Evolutionary conservation across 1,139 yeast species (phyloP), one percentile per base, ranked within the genome.

Genomic region (Candida sp.): DNA sequence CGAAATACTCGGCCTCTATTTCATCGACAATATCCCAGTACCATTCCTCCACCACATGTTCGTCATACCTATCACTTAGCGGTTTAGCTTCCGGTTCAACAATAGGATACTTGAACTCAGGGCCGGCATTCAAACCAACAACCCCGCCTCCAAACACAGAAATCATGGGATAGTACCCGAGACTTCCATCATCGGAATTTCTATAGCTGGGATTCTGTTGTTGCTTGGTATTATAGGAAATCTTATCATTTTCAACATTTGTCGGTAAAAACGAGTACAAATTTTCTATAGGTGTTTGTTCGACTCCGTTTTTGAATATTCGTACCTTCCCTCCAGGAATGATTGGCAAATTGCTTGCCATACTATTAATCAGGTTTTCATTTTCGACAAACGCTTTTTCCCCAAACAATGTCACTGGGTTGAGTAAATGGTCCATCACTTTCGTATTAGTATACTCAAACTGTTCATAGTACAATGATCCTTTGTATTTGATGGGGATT

Each of bases 141-240:
- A 78, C 69, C 0, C 98, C 99, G 8, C 87, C 87, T 50, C 81
- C 81, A 58, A 82, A 93, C 32, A 87, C 87, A 44, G 96, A 87
- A 30, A 89, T 72, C 67, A 91, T 88, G 1, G 99, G 99, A 63
- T 82, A 93, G 60, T 95, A 93, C 0, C 98, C 99, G 43, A 90
- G 65, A 39, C 81, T 71, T 1, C 96, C 96, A 58, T 93, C 97
- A 59, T 93, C 91, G 49, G 64, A 76, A 63, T 64, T 70, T 49
- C 69, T 67, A 54, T 74, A 79, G 33, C 66, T 67, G n/a, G 75
- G 65, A 40, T 79, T 70, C 51, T 66, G 79, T 60, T 68, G 73
- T 50, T 76, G 82, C 30, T 62, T 69, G 33, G 73, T 69, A 50
- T 73, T 74, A 32, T 53, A 54, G 2, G 54, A 52, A 22, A 63